Percentiles rank a stretch among this genome's conserved stretches.
Conservation (phyloP, 108 stramenopile genomes). For the Skeletonema marinoi region DNA sequence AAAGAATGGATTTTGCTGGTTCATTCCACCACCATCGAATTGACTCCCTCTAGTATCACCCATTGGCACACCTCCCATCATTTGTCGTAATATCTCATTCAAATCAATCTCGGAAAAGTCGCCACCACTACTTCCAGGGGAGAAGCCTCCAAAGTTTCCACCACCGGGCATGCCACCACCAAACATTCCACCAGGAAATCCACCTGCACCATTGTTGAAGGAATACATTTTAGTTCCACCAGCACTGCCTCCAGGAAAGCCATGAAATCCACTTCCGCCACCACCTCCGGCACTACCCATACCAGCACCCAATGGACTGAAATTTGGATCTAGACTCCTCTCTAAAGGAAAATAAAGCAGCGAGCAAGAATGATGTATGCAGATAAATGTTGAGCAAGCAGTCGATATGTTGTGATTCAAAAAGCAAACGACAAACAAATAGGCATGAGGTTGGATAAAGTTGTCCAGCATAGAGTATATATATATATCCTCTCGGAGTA, state of each 20-base stretch:
- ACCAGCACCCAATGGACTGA: conserved; percentile 34
- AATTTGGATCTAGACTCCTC: conserved; percentile 75
- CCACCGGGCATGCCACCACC: conserved; percentile 25
- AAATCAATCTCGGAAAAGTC: conserved; percentile 48
- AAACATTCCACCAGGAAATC: conserved; percentile 24
- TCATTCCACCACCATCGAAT: background rate
- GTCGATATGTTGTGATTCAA: background rate
- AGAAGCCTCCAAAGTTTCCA: conserved; percentile 19
- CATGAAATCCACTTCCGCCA: background rate
- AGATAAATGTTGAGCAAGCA: background rate
- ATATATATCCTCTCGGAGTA: too few relatives aligned
- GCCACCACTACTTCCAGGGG: background rate
- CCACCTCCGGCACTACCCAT: background rate
- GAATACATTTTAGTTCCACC: conserved; percentile 18
- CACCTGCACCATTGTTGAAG: background rate
- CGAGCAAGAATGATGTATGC: background rate
- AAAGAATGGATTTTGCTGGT: conserved; percentile 1
- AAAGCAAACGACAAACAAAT: background rate
- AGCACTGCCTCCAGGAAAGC: conserved; percentile 22
- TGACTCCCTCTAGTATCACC: background rate
- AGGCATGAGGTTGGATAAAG: too few relatives aligned
- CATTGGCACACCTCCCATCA: conserved; percentile 51
- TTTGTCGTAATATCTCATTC: conserved; percentile 48
- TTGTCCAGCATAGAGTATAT: too few relatives aligned
- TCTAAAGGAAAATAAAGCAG: conserved; percentile 10